Evolutionary conservation across 345 rosid genomes (phyloP).

Genomic region (Eutrema japonicum): DNA sequence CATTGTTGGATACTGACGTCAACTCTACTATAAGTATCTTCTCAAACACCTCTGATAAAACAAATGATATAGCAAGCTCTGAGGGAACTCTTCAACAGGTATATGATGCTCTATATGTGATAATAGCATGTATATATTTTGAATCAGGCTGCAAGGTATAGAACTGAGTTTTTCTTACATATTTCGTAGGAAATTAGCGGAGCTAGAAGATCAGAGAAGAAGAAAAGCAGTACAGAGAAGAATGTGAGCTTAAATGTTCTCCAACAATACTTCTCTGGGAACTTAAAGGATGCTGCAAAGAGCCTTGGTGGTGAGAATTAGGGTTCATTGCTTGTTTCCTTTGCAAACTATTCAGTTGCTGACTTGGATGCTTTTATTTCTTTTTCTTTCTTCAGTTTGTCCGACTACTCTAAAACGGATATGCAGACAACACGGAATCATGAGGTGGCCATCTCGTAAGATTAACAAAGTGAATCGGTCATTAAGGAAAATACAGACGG

Average conservation of each 20-base stretch:
- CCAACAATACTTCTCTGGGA: slow-evolving; percentile 88
- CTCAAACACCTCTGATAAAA: slow-evolving; percentile 43
- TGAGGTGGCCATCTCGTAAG: slow-evolving; percentile 96
- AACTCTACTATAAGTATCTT: slow-evolving; percentile 44
- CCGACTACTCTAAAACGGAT: slow-evolving; percentile 94
- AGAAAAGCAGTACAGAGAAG: slow-evolving; percentile 79
- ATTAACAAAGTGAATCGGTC: slow-evolving; percentile 91
- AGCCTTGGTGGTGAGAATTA: slow-evolving; percentile 79
- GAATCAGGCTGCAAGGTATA: slow-evolving; percentile 6
- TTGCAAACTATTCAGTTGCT: not conserved
- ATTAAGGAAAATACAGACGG: slow-evolving; percentile 74
- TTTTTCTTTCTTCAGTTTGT: slow-evolving; percentile 58
- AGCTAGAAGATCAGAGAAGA: slow-evolving; percentile 64
- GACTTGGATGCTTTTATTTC: slow-evolving; percentile 29
- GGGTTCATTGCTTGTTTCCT: slow-evolving; percentile 14
- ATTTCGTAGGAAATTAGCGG: slow-evolving; percentile 49
- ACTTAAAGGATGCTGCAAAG: slow-evolving; percentile 95
- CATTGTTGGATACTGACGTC: slow-evolving; percentile 44
- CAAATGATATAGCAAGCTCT: slow-evolving; percentile 44
- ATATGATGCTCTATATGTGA: slow-evolving; percentile 14
- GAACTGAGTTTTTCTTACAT: not conserved
- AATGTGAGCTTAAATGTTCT: slow-evolving; percentile 85
- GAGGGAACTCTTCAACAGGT: slow-evolving; percentile 58
- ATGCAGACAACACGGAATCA: slow-evolving; percentile 92
- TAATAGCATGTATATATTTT: slow-evolving; percentile 7